Evolutionary conservation across 1,284 basidiomycete species (phyloP), one percentile per base, ranked within the genome.

Genomic region (Marasmius tenuissimus): DNA sequence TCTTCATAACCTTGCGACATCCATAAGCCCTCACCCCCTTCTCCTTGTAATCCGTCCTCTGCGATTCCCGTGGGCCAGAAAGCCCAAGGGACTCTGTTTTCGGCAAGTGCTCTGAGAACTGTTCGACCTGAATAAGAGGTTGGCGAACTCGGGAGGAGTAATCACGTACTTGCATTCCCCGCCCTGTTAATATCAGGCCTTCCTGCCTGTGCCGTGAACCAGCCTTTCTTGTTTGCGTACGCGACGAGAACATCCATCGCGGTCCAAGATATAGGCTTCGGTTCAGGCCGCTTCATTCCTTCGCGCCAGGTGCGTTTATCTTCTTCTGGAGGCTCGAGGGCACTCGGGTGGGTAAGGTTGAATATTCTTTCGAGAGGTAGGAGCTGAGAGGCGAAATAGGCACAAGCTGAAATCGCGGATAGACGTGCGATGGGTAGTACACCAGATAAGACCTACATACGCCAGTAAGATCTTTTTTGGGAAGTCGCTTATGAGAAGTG

Each of bases 381-480:
- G 51, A 90, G 80, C 58, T 83, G 78, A 11, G 86, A 83, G 9
- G 87, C 87, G 68, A 86, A 88, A 68, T 90, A 58, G 45, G 59
- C 45, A 40, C 63, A 64, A 22, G 63, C 60, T 22, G 63, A 57
- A n/a, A 61, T 61, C 4, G 93, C 93, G 37, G 93, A 89, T 60
- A 96, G 88, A 67, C 89, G 91, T 20, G 89, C 92, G 63, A 97
- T 96, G 11, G 94, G 94, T n/a, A 97, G 80, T 67, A 95, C 87
- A 7, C 90, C 91, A 27, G 82, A 83, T 59, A 94, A 82, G 54
- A 92, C 90, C 84, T 93, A 65, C 2, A 63, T 70, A 14, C 70
- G 70, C 4, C 20, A 9, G 3, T 27, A 34, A 33, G 7, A 4
- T 7, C 4, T 11, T 27, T 7, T 11, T 22, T 52, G 16, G 8